Evolutionary conservation across 169 alveolate genomes (phyloP).

Genomic region (Plasmodium vivax): DNA sequence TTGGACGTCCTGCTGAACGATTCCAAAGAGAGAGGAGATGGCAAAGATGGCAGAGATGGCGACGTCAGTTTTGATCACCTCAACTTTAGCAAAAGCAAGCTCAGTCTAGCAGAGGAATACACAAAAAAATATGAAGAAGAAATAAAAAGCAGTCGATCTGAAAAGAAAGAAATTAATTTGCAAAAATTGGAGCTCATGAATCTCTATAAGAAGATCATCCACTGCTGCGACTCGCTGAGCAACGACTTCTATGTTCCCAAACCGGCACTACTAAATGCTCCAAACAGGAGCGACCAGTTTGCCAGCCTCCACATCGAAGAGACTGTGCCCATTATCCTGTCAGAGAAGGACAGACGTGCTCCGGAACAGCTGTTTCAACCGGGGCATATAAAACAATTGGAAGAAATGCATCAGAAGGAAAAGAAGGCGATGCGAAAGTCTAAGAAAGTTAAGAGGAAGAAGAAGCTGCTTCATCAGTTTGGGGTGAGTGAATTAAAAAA

Average conservation of each 20-base stretch:
- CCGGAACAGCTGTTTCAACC: conserved; percentile 35
- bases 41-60: conserved; percentile 4
- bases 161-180: conserved; percentile 77
- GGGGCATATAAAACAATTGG: conserved; percentile 2
- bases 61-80: conserved; percentile 77
- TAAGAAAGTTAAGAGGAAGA: conserved; percentile 47
- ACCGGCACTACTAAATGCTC: conserved; percentile 21
- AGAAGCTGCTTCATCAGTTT: conserved; percentile 5
- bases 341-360: conserved; percentile 30
- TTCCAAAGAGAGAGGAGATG: not conserved
- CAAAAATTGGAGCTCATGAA: conserved; percentile 77
- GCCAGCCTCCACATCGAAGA: conserved; percentile 64
- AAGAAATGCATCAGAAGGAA: conserved; percentile 37
- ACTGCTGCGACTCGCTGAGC: conserved; percentile 82
- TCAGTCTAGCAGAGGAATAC: conserved; percentile 86
- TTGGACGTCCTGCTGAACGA: conserved; percentile 56
- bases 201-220: conserved; percentile 81
- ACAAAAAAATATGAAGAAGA: conserved; percentile 82
- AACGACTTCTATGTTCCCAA: conserved; percentile 82
- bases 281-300: not conserved
- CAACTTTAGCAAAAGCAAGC: conserved; percentile 81
- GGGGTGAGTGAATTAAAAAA: conserved; percentile 30
- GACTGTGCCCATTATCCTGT: conserved; percentile 24
- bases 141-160: conserved; percentile 76
- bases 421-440: conserved; percentile 38